These are phyloP conservation scores for Odontarrhena argentea DNA, from an alignment of 345 rosid genomes.

Conservation along the genomic window DNA sequence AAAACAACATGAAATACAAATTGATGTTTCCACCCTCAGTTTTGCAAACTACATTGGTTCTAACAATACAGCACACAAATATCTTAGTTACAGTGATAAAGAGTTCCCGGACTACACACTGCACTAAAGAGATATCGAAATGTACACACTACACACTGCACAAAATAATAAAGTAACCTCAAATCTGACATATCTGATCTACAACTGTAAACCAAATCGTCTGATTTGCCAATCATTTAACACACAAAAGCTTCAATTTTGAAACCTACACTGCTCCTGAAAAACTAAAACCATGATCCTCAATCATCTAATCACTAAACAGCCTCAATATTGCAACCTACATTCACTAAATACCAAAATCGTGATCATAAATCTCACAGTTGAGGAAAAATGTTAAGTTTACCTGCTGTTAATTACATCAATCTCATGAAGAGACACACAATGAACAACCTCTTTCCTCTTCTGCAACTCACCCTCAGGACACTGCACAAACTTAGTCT, in stretches of 20 bases:
- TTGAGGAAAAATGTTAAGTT: background rate
- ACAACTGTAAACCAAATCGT: background rate
- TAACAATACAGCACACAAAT: too few relatives aligned
- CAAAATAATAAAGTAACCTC: background rate
- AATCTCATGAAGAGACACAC: slow-evolving; percentile 92
- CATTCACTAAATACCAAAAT: background rate
- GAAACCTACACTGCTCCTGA: too few relatives aligned
- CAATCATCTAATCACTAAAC: background rate
- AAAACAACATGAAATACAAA: background rate
- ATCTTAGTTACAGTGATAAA: background rate
- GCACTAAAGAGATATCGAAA: background rate
- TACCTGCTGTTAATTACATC: slow-evolving; percentile 99
- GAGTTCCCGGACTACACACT: background rate
- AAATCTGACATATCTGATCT: background rate
- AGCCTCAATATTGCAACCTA: too few relatives aligned
- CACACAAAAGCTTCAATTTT: too few relatives aligned
- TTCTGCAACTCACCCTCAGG: slow-evolving; percentile 98
- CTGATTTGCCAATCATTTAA: background rate
- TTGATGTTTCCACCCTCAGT: background rate
- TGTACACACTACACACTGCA: background rate
- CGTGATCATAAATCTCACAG: background rate
- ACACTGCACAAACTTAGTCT: slow-evolving; percentile 93
- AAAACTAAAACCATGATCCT: too few relatives aligned
- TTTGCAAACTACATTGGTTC: background rate
- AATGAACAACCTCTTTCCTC: slow-evolving; percentile 95